Base-by-base conservation (phyloP, 805 yeast species). In the Lachancea quebecensis region DNA sequence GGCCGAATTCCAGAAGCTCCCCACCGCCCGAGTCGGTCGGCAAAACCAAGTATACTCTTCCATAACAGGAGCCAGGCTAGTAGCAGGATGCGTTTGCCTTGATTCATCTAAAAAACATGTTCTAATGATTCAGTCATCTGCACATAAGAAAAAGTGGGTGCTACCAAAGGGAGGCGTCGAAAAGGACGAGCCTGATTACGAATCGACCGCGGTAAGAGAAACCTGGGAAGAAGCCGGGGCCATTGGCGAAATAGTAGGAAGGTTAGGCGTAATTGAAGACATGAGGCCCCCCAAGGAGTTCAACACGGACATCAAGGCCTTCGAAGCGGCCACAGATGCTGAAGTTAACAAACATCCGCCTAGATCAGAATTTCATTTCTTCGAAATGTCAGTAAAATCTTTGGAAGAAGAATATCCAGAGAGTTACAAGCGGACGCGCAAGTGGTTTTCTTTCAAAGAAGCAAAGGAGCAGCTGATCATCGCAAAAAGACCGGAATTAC, bases 201-300 rank as follows among this genome's bases (percentile, higher is more conserved):
- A 57, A 12, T 43, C 66, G 3, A 68, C 85, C 4, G 97, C 97
- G 0, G 69, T 74, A 14, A 72, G 99, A 48, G 99, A 93, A 60
- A 86, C 95, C 0, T 93, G 99, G 99, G 99, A 93, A 64, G 99
- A 93, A 66, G 93, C 95, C 0, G 99, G 99, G 0, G 85, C 85
- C 18, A 75, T 74, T 31, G 96, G 97, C 7, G 67, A 61, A 14
- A 71, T 89, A 3, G 56, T 70, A 3, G 54, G 59, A 35, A 71
- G 72, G 47, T 66, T 91, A 35, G 95, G 91, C 0, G 69, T 76
- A 0, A 81, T 85, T 21, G 75, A 74, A 39, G 96, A 90, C 51
- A 58, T 62, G 62, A 61, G 81, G 46, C 75, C 77, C 3, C 72
- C 74, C 12, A 70, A 73, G 54, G 60, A 66, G 17, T 73, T 74